phyloP scores from a whole-genome alignment of 2,329 filamentous ascomycete genomes.

The Tolypocladium cylindrosporum region DNA sequence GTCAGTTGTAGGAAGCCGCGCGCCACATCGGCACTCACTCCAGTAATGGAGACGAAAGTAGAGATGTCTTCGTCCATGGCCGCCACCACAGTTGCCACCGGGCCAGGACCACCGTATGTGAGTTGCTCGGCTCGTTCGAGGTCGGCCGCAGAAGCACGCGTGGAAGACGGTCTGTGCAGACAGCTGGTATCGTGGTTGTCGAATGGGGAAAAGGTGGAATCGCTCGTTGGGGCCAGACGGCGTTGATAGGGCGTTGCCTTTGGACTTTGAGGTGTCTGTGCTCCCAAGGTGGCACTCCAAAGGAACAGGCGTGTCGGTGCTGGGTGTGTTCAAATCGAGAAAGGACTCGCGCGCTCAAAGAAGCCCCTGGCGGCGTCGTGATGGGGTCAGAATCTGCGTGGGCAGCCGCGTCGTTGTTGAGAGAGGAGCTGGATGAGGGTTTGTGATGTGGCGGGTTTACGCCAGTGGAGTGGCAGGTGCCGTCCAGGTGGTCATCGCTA shows the following conservation, averaged over 20 bases:
- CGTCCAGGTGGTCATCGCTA: background rate
- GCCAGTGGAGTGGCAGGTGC: background rate
- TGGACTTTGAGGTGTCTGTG: background rate
- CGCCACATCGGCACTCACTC: constrained; percentile 62
- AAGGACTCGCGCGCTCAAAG: background rate
- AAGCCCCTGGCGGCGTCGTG: background rate
- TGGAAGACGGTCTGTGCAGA: background rate
- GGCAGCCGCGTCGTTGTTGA: background rate
- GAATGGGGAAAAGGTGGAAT: background rate
- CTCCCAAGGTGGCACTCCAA: background rate
- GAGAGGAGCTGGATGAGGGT: background rate
- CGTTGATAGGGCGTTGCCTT: background rate
- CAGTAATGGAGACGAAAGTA: constrained; percentile 75
- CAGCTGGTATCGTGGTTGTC: background rate
- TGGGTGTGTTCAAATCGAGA: background rate
- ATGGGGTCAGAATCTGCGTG: background rate
- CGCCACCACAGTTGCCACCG: background rate
- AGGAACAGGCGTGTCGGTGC: background rate
- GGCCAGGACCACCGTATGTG: constrained; percentile 1
- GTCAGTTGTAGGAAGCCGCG: constrained; percentile 76
- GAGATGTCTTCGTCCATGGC: constrained; percentile 64
- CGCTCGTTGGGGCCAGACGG: background rate
- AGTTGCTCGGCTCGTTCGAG: background rate
- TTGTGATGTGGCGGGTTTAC: background rate
- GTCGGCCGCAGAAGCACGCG: background rate